phyloP scores from a whole-genome alignment of 164 flowering plant species.

The Kingdonia uniflora region DNA sequence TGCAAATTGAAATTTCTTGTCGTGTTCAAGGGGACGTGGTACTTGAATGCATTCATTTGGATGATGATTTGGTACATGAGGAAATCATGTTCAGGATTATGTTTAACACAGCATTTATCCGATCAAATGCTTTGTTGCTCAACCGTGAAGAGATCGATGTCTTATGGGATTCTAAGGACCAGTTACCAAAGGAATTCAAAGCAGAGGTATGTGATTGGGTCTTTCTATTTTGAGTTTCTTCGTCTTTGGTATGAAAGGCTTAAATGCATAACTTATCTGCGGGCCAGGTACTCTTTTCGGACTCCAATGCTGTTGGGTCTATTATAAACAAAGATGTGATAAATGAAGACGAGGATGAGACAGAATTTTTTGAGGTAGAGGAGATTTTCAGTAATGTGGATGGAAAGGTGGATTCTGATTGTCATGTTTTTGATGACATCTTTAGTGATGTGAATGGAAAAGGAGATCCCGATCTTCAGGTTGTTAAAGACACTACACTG shows the following conservation, averaged over 20 bases:
- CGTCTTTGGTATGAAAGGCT: constrained; percentile 16
- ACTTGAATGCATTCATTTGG: constrained; percentile 75
- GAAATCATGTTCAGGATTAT: constrained; percentile 76
- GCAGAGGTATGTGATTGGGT: constrained; percentile 59
- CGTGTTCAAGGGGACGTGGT: constrained; percentile 92
- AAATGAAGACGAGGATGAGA: constrained; percentile 46
- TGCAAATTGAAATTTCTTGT: constrained; percentile 61
- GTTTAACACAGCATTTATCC: constrained; percentile 82
- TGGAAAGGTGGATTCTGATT: constrained; percentile 30
- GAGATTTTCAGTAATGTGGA: constrained; percentile 78
- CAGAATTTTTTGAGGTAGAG: constrained; percentile 85
- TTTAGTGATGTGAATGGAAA: constrained; percentile 1
- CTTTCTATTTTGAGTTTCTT: constrained; percentile 7
- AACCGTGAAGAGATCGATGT: constrained; percentile 76
- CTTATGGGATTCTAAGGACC: constrained; percentile 75
- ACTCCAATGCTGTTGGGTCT: constrained; percentile 50
- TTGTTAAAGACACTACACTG: not conserved
- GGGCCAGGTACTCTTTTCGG: constrained; percentile 77
- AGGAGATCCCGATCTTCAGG: constrained; percentile 6
- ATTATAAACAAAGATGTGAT: constrained; percentile 29
- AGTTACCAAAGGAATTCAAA: constrained; percentile 62
- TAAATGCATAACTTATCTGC: constrained; percentile 19
- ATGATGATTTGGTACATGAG: constrained; percentile 56
- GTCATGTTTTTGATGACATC: constrained; percentile 11
- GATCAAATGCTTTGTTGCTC: constrained; percentile 50